phyloP scores from a whole-genome alignment of 768 basidiomycete species.

The Lepiota brunneoincarnata region DNA sequence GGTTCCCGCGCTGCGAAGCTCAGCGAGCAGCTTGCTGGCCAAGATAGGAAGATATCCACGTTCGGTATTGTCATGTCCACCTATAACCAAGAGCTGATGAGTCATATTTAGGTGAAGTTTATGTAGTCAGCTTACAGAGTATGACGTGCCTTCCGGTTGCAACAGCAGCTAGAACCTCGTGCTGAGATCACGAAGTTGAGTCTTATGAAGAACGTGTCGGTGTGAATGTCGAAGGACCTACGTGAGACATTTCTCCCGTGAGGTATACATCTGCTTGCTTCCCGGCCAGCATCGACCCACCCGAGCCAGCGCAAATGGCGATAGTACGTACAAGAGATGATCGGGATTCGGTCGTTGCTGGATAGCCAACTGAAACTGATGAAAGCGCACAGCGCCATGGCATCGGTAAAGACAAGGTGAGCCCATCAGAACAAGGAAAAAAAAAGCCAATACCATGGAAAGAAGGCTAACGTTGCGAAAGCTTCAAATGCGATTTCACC shows the following conservation, averaged over 20 bases:
- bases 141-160: conserved; percentile 78
- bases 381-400: conserved; percentile 6
- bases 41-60: conserved; percentile 85
- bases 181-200: conserved; percentile 43
- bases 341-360: conserved; percentile 21
- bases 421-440: conserved; percentile 19
- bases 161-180: conserved; percentile 81
- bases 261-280: conserved; percentile 82
- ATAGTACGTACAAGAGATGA: conserved; percentile 51
- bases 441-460: conserved; percentile 15
- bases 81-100: conserved; percentile 35
- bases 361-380: conserved; percentile 69
- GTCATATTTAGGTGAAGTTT: conserved; percentile 26
- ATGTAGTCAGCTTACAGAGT: conserved; percentile 59
- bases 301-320: conserved; percentile 91
- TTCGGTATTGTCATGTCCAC: conserved; percentile 94
- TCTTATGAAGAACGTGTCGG: conserved; percentile 15
- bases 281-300: conserved; percentile 71
- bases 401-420: conserved; percentile 7
- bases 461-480: conserved; percentile 29
- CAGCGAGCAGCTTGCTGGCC: conserved; percentile 54
- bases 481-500: conserved; percentile 66
- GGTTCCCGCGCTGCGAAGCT: conserved; percentile 39
- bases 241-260: conserved; percentile 93
- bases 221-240: conserved; percentile 31